Base-by-base conservation (phyloP, 306 rosid genomes). In the Pyrus communis region DNA sequence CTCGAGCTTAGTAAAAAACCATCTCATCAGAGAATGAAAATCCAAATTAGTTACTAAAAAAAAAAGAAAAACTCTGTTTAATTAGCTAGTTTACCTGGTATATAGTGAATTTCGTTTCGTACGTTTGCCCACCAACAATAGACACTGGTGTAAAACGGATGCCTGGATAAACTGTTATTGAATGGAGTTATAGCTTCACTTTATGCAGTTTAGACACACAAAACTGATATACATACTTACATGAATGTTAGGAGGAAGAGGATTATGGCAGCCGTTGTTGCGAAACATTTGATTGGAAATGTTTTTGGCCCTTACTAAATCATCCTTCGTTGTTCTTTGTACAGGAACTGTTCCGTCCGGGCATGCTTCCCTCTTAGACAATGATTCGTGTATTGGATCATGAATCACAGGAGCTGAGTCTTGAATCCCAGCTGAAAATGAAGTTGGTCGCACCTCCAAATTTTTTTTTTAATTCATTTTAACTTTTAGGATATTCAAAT, bases 341-440 rank as follows among this genome's bases (percentile, higher is more conserved):
- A 78, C 33, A 19, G 77, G 81, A 62, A 71, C 77, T 63, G 77
- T 78, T 71, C 81, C 65, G 27, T 11, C 9, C 17, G 77, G 81
- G 65, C 77, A 62, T 62, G 45, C 54, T 33, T 70, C 11, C 27
- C n/a, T 43, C 17, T 22, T 45, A 55, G 21, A 78, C 35, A 22
- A 18, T 30, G 22, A 25, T 68, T 67, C 57, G 5, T 11, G 23
- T 3, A 52, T n/a, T n/a, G 38, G 57, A 22, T 67, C 45, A 35
- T 35, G 40, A 35, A 9, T 15, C 19, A 14, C 25, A 7, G 71
- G 66, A 71, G 40, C 38, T 46, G 79, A 19, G 4, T 15, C 15
- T 71, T 46, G 33, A 11, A 49, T 22, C 31, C 4, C 7, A 1
- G 63, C 59, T 43, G 22, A 23, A 40, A 46, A 71, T 64, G 71